A percentile compares a stretch with the other conserved stretches of the same genome.
Conservation (phyloP, 805 yeast genomes). For the Barnettozyma siamensis region DNA sequence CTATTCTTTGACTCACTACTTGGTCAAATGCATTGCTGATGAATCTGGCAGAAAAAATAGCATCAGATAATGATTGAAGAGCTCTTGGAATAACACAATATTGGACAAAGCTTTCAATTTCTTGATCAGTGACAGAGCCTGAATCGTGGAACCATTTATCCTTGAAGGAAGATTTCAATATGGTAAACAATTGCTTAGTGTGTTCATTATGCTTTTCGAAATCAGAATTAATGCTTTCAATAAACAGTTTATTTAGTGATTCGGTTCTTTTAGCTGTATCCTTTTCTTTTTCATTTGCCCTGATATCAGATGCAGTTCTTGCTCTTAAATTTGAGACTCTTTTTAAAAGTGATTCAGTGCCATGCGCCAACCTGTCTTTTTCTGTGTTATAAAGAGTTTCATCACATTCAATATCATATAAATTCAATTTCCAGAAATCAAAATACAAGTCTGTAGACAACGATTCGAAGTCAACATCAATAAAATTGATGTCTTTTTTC, state of each 20-base stretch:
- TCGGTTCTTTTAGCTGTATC: slow-evolving; percentile 3
- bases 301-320: slow-evolving; percentile 1
- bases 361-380: slow-evolving; percentile 32
- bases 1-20: slow-evolving; percentile 35
- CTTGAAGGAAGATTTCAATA: slow-evolving; percentile 25
- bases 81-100: slow-evolving; percentile 71
- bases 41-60: slow-evolving; percentile 61
- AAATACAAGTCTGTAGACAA: slow-evolving; percentile 42
- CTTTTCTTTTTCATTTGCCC: slow-evolving; percentile 25
- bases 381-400: slow-evolving; percentile 45
- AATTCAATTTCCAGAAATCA: slow-evolving; percentile 67
- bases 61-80: slow-evolving; percentile 77
- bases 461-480: slow-evolving; percentile 19
- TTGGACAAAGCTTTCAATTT: slow-evolving; percentile 42
- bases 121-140: slow-evolving; percentile 12
- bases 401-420: slow-evolving; percentile 64
- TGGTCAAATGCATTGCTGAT: slow-evolving; percentile 43
- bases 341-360: slow-evolving; percentile 31
- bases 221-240: slow-evolving; percentile 10
- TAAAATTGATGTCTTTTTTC: slow-evolving; percentile 14
- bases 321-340: slow-evolving; percentile 24
- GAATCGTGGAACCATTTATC: slow-evolving; percentile 36
- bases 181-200: slow-evolving; percentile 21
- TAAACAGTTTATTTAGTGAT: slow-evolving; percentile 6
- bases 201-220: slow-evolving; percentile 37